These are phyloP conservation scores for Capronia americana DNA, from an alignment of 2,329 filamentous ascomycete genomes.

Conservation along the genomic window DNA sequence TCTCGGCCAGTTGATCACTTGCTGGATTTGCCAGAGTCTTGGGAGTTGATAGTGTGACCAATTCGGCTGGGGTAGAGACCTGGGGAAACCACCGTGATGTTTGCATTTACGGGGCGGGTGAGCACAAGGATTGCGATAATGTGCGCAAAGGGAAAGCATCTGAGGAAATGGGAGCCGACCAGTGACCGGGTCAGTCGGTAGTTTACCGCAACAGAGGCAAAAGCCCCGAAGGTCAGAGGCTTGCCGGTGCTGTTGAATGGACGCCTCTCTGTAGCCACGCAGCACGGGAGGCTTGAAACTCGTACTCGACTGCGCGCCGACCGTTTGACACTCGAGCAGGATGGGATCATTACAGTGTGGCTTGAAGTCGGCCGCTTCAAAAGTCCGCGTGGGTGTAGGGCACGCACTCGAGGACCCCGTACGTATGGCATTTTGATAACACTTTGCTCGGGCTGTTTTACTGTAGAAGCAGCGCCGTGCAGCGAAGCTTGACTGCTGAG, in stretches of 20 bases:
- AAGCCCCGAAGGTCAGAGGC: slow-evolving; percentile 6
- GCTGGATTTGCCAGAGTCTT: slow-evolving; percentile 1
- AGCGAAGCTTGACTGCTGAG: not conserved
- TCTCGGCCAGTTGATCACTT: slow-evolving; percentile 9
- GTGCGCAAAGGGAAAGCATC: not conserved
- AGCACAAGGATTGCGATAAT: slow-evolving; percentile 3
- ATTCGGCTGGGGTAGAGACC: slow-evolving; percentile 3
- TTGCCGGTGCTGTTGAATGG: slow-evolving; percentile 18
- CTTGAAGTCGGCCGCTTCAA: slow-evolving; percentile 5
- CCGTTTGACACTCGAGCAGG: not conserved
- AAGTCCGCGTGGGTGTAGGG: slow-evolving; percentile 3
- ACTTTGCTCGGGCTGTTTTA: not conserved
- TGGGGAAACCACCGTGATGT: slow-evolving; percentile 3
- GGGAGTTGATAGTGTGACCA: slow-evolving; percentile 9
- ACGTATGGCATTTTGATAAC: not conserved
- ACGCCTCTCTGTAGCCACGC: slow-evolving; percentile 24
- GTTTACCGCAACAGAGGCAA: slow-evolving; percentile 11
- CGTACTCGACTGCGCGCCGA: slow-evolving; percentile 5
- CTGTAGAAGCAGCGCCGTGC: not conserved
- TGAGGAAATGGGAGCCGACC: slow-evolving; percentile 12
- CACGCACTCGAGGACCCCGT: not conserved
- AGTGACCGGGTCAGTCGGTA: slow-evolving; percentile 1
- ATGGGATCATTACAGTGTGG: slow-evolving; percentile 17
- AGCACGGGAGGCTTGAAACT: slow-evolving; percentile 13
- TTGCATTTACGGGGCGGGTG: not conserved